Evolutionary conservation across 805 yeast species (phyloP).

Genomic region (Myxozyma mucilagina): DNA sequence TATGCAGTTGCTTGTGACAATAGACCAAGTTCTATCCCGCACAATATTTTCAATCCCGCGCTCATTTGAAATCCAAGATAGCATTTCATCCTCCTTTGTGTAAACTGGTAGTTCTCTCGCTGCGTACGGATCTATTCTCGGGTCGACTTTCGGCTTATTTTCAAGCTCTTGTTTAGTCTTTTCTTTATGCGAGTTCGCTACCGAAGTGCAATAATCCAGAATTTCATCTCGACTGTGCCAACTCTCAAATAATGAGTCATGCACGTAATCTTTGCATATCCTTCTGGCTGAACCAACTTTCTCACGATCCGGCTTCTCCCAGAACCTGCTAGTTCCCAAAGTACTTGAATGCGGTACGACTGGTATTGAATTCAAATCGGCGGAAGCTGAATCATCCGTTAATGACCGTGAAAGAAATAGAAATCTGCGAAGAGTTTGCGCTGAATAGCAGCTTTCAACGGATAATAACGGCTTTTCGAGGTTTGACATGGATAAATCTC

Average conservation of each 20-base stretch:
- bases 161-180: constrained; percentile 43
- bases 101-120: constrained; percentile 35
- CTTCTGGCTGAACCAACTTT: constrained; percentile 12
- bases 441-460: constrained; percentile 21
- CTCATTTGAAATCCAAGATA: constrained; percentile 32
- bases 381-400: constrained; percentile 26
- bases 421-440: constrained; percentile 25
- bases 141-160: constrained; percentile 38
- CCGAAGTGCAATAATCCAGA: constrained; percentile 26
- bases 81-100: constrained; percentile 23
- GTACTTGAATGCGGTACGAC: background rate
- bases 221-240: constrained; percentile 36
- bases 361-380: constrained; percentile 25
- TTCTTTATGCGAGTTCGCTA: constrained; percentile 35
- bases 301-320: constrained; percentile 23
- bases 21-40: constrained; percentile 31
- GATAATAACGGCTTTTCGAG: constrained; percentile 14
- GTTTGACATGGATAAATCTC: background rate
- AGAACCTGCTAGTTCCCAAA: constrained; percentile 4
- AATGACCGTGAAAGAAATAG: constrained; percentile 20
- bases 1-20: constrained; percentile 24
- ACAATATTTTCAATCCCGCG: constrained; percentile 33
- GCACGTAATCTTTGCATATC: constrained; percentile 13
- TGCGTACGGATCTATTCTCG: constrained; percentile 43
- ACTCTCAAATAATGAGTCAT: constrained; percentile 16